Evolutionary conservation across 257 asterid species (phyloP).

Genomic region (Solanum lycopersicoides): DNA sequence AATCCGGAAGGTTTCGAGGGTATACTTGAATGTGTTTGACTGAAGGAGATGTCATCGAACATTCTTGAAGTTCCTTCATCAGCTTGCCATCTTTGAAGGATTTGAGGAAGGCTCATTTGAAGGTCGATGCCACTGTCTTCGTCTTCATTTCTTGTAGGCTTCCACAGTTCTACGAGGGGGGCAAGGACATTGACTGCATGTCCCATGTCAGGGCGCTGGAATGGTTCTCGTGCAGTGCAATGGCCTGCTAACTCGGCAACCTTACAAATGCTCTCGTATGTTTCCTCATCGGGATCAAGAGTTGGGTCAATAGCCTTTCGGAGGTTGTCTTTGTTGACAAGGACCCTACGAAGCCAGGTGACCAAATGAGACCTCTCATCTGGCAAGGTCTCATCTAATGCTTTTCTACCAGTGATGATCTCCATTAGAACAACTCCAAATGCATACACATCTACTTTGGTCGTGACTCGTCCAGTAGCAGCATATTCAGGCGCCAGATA

Average conservation of each 20-base stretch:
- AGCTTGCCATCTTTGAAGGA: conserved; percentile 85
- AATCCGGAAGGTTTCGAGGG: conserved; percentile 70
- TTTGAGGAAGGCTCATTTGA: conserved; percentile 83
- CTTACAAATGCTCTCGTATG: conserved; percentile 70
- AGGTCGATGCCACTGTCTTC: conserved; percentile 61
- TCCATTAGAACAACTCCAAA: conserved; percentile 91
- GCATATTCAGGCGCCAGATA: conserved; percentile 98
- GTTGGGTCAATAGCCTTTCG: conserved; percentile 53
- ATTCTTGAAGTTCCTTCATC: conserved; percentile 91
- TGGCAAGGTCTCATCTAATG: conserved; percentile 68
- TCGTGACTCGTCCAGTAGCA: conserved; percentile 90
- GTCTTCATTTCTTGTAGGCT: conserved; percentile 50
- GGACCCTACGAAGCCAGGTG: conserved; percentile 86
- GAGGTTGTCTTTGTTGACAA: conserved; percentile 66
- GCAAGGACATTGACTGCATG: conserved; percentile 82
- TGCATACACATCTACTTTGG: conserved; percentile 88
- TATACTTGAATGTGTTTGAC: conserved; percentile 71
- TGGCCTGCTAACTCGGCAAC: conserved; percentile 86
- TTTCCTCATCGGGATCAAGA: conserved; percentile 63
- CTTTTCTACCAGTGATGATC: conserved; percentile 71
- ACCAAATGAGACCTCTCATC: conserved; percentile 85
- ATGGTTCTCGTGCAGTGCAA: conserved; percentile 86
- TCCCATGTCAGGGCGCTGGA: conserved; percentile 93
- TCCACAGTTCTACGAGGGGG: conserved; percentile 88
- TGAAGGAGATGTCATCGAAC: conserved; percentile 61